phyloP scores from a whole-genome alignment of 2,329 filamentous ascomycete genomes.

The Pseudogymnoascus sp. region DNA sequence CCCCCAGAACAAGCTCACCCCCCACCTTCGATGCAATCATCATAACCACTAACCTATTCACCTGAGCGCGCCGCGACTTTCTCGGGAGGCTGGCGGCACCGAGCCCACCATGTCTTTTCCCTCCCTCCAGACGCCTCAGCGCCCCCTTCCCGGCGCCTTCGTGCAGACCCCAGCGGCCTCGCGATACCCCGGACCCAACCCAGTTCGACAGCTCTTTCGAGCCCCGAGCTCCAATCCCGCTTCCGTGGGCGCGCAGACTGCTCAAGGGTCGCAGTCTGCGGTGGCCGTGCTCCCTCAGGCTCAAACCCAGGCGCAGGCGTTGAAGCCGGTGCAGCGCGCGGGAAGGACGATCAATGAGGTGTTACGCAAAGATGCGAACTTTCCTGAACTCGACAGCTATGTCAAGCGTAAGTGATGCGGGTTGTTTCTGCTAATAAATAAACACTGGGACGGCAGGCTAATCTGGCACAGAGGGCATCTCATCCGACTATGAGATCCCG shows the following conservation, averaged over 20 bases:
- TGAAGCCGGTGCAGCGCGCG: constrained; percentile 69
- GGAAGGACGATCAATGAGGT: constrained; percentile 76
- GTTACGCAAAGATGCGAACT: constrained; percentile 66
- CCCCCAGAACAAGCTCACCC: neutral
- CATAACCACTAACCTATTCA: constrained; percentile 1
- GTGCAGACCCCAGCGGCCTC: constrained; percentile 62
- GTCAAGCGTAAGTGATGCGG: constrained; percentile 63
- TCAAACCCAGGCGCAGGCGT: constrained; percentile 38
- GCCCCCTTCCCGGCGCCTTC: constrained; percentile 67
- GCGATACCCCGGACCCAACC: constrained; percentile 39
- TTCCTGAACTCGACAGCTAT: constrained; percentile 83
- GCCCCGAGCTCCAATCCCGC: constrained; percentile 19
- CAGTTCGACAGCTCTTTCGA: constrained; percentile 43
- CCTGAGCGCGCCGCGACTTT: constrained; percentile 4
- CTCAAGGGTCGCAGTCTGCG: constrained; percentile 11
- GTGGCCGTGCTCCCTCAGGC: constrained; percentile 27
- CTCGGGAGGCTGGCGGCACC: constrained; percentile 3
- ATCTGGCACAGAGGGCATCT: constrained; percentile 62
- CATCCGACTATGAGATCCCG: constrained; percentile 82
- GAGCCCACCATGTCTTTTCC: constrained; percentile 8
- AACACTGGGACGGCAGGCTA: constrained; percentile 19
- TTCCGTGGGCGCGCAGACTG: constrained; percentile 19
- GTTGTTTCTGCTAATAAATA: neutral
- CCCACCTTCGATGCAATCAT: constrained; percentile 1
- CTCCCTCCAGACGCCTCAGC: constrained; percentile 51